Evolutionary conservation across 768 basidiomycete species (phyloP), one percentile per base, ranked within the genome.

Genomic region (Tremella fuciformis): DNA sequence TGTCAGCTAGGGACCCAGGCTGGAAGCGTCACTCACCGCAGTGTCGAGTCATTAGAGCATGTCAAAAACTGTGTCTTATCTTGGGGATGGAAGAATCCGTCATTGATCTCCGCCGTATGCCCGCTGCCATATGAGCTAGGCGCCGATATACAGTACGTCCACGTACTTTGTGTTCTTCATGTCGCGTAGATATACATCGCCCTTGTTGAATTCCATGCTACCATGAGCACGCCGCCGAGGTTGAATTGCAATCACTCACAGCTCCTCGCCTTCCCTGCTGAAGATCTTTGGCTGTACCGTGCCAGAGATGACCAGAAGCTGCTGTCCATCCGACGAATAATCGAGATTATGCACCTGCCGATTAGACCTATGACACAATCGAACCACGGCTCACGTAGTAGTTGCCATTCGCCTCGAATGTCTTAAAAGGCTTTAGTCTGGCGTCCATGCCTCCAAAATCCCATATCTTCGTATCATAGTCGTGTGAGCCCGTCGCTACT

Each of bases 401-500:
- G 68, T 86, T 89, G 63, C 89, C 91, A 59, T 88, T 86, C 61
- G 92, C 89, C 75, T 99, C 96, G 85, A 89, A 98, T 65, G 84
- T 89, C 79, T 93, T 89, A 84, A 99, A 98, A 15, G 96, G 93
- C 77, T 90, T 90, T 77, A 80, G 86, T 63, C 85, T 80, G 62
- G 82, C 80, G 71, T 89, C 88, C 96, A 99, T 99, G 15, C 96
- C 96, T 67, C 94, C 94, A 78, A 98, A 98, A 78, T 99, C 96
- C 93, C 94, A 99, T 54, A 99, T 78, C 79, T 98, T 98, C 78
- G 88, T 86, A 77, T 99, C 96, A 73, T 98, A 98, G 76, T 99
- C 96, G 79, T 98, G 88, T 18, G 90, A 90, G 15, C 96, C 96
- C 8, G 90, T 88, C 16, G 89, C 78, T 26, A 99, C 79, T 37